A percentile compares a stretch with the other conserved stretches of the same genome.
Conservation (phyloP, 345 rosid genomes). For the Eucalyptus pauciflora region DNA sequence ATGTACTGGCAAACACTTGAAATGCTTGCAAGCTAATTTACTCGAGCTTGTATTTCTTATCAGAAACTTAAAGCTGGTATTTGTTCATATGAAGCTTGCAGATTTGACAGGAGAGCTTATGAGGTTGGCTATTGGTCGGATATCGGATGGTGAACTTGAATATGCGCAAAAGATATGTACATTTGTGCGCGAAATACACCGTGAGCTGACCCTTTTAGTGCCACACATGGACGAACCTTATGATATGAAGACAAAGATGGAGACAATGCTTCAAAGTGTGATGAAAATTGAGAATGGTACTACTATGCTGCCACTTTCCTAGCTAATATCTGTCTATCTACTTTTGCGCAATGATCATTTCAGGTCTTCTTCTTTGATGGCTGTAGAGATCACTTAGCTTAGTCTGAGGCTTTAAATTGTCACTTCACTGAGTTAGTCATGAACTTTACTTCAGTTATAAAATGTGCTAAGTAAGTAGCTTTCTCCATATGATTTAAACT, state of each 20-base stretch:
- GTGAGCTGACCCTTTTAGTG: conserved; percentile 65
- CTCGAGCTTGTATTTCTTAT: background rate
- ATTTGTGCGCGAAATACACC: conserved; percentile 74
- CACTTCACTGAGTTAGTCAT: background rate
- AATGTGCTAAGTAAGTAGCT: background rate
- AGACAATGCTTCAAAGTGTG: conserved; percentile 83
- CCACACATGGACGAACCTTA: conserved; percentile 72
- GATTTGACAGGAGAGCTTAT: conserved; percentile 97
- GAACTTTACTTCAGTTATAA: background rate
- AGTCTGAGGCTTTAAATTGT: background rate
- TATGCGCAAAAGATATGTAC: conserved; percentile 66
- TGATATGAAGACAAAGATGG: conserved; percentile 95
- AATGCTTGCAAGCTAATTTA: background rate
- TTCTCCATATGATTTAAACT: background rate
- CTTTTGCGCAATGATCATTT: background rate
- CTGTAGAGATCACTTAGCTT: background rate
- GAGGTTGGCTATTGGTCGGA: conserved; percentile 86
- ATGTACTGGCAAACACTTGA: background rate
- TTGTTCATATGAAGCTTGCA: conserved; percentile 46
- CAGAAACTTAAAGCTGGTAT: background rate
- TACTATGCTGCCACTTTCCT: background rate
- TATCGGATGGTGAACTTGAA: conserved; percentile 87
- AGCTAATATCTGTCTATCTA: background rate
- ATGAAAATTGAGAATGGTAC: conserved; percentile 89
- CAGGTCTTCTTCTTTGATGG: background rate